A percentile compares a stretch with the other conserved stretches of the same genome.
phyloP scores from a whole-genome alignment of 192 early-diverging fungal genomes.

The Obelidium mucronatum region DNA sequence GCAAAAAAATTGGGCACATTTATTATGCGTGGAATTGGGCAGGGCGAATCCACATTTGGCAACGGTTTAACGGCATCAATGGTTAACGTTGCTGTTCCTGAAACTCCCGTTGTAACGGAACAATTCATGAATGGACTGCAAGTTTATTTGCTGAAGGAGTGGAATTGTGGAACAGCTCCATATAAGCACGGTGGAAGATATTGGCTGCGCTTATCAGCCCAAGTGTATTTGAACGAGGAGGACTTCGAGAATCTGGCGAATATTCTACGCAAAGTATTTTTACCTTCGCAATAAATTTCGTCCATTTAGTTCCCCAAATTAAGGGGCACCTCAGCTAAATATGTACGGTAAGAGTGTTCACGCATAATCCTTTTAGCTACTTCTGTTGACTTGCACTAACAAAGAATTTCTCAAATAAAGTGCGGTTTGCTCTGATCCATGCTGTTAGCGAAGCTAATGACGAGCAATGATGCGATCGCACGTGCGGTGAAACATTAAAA shows the following conservation, averaged over 20 bases:
- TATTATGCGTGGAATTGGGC: background rate
- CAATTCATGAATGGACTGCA: conserved; percentile 23
- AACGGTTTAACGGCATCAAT: conserved; percentile 56
- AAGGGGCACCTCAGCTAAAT: too few species aligned
- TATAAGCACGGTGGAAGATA: conserved; percentile 58
- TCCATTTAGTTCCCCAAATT: too few species aligned
- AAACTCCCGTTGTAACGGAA: conserved; percentile 36
- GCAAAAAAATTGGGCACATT: conserved; percentile 63
- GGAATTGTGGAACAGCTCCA: conserved; percentile 44
- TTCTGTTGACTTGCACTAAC: too few species aligned
- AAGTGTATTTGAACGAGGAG: conserved; percentile 42
- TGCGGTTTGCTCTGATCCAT: too few species aligned
- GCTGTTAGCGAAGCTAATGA: too few species aligned
- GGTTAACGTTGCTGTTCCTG: conserved; percentile 67
- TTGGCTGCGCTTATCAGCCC: conserved; percentile 63
- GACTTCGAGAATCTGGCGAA: conserved; percentile 12
- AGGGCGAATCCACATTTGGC: conserved; percentile 30
- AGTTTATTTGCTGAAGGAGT: conserved; percentile 41
- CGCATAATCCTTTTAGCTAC: too few species aligned
- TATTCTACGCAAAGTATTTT: conserved; percentile 1
- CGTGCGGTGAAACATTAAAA: too few species aligned
- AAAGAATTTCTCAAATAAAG: too few species aligned
- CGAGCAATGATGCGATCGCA: too few species aligned
- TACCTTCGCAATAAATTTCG: too few species aligned
- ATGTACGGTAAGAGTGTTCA: too few species aligned